Base-by-base conservation (phyloP, 164 flowering plant species). In the Tinospora cordifolia region DNA sequence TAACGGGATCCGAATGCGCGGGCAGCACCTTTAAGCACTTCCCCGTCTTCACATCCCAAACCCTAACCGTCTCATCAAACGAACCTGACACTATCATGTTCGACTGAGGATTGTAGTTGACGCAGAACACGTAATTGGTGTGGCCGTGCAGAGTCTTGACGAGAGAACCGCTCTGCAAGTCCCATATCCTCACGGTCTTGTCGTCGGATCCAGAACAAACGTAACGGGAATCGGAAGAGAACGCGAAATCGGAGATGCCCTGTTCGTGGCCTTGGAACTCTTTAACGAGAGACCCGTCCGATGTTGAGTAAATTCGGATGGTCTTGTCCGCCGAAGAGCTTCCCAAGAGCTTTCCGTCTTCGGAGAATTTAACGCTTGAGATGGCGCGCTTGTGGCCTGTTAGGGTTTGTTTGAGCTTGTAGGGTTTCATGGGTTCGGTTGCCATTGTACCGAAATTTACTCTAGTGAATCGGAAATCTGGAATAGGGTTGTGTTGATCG, bases 1-100 rank as follows among this genome's bases (percentile, higher is more conserved):
- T 92, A 13, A 95, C 98, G 0, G 97, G 98, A 65, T 92, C 96
- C 11, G 99, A 95, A 68, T 92, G 98, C 0, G 97, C 99, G 0
- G 97, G 99, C 15, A 95, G 69, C 41, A 92, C 99, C 84, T 87
- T 92, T 57, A 95, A 71, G 71, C 98, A 92, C 87, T 87, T 90
- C 17, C 97, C 98, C 1, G 82, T 70, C 81, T 88, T 90, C 6
- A 91, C 94, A 70, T 95, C 99, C 99, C 99, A 95, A 54, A 95
- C 78, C 77, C 98, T 78, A 39, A 95, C 98, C 13, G 99, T 95
- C 85, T 95, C 99, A 62, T 95, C 99, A 70, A 89, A 92, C 19
- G 94, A 86, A 1, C 98, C 99, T 12, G 97, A 90, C 17, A 83
- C 99, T 19, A 78, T 78, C 87, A 90, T 88, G 69, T 94, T 94